Base-by-base conservation (phyloP, 768 basidiomycete species). In the Sporobolomyces phaffii region DNA sequence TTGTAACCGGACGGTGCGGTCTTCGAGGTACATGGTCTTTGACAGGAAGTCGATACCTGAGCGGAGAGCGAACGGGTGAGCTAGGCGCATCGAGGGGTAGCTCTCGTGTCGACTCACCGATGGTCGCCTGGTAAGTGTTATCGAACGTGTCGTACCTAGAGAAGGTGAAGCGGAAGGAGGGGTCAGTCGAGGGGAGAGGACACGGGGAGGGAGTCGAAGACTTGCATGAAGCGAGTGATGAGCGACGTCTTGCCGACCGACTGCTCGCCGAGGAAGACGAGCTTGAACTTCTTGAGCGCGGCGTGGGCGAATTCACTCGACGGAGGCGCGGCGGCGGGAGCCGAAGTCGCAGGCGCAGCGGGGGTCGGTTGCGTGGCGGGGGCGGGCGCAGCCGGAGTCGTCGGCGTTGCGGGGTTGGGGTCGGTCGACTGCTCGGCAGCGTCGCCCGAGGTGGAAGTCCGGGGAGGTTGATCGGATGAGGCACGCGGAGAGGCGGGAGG, bases 111-210 rank as follows among this genome's bases (percentile, higher is more conserved):
- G 48, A 13, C 70, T 47, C 2, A 71, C 70, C 91, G 76, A 94
- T 94, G 14, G 91, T 94, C 24, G 91, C 91, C 77, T 75, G 74
- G 78, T 99, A 99, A 48, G 94, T 98, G 79, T 98, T 98, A 82
- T 99, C 96, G 78, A 99, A 99, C 1, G 96, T 98, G 80, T 99
- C 96, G 78, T 99, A 99, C 96, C 98, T 93, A 78, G 90, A 80
- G 90, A 93, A 72, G 31, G 44, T 29, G 13, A 10, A 29, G 40
- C 1, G 18, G 18, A 29, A 2, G 36, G 28, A 2, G 7, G 24
- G 11, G 15, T 20, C n/a, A n/a, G n/a, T 4, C 17, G 6, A 50
- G 24, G 7, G n/a, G 6, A 20, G n/a, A 31, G 5, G 18, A 33
- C 33, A 26, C 22, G 41, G 50, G 48, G 31, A 22, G 31, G 48